Evolutionary conservation across 1,284 basidiomycete species (phyloP).

Genomic region (Heterobasidion irregulare): DNA sequence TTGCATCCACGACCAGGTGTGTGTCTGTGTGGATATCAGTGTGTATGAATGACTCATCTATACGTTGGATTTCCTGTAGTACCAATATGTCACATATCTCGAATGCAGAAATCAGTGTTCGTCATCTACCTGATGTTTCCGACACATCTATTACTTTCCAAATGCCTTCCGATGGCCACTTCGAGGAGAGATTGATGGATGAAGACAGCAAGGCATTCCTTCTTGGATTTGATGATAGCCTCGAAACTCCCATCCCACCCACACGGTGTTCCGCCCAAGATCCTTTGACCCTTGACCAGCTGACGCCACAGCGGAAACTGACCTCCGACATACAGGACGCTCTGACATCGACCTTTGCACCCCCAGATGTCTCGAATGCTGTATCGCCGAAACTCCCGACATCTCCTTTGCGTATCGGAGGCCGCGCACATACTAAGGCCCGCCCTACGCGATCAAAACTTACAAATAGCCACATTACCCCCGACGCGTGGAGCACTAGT

Average conservation of each 20-base stretch:
- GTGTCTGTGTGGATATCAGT: not conserved
- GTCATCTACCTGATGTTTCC: constrained; percentile 39
- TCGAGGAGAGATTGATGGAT: constrained; percentile 32
- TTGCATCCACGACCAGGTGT: not conserved
- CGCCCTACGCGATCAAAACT: not conserved
- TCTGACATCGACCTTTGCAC: not conserved
- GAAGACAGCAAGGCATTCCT: constrained; percentile 35
- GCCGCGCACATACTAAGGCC: not conserved
- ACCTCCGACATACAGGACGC: constrained; percentile 3
- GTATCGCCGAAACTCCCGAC: not conserved
- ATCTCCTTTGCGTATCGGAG: not conserved
- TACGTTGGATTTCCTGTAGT: not conserved
- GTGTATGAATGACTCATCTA: not conserved
- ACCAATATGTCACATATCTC: not conserved
- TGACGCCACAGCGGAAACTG: constrained; percentile 21
- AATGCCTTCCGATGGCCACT: constrained; percentile 29
- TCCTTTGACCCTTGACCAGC: constrained; percentile 25
- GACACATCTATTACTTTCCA: constrained; percentile 39
- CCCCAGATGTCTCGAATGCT: not conserved
- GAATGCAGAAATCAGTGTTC: constrained; percentile 31
- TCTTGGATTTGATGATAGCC: constrained; percentile 24
- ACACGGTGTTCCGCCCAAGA: constrained; percentile 9
- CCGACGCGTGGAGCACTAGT: not conserved
- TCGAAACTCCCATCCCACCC: constrained; percentile 17
- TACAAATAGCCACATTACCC: not conserved